Base-by-base conservation (phyloP, 2,329 filamentous ascomycete species). In the Fusarium sp. region DNA sequence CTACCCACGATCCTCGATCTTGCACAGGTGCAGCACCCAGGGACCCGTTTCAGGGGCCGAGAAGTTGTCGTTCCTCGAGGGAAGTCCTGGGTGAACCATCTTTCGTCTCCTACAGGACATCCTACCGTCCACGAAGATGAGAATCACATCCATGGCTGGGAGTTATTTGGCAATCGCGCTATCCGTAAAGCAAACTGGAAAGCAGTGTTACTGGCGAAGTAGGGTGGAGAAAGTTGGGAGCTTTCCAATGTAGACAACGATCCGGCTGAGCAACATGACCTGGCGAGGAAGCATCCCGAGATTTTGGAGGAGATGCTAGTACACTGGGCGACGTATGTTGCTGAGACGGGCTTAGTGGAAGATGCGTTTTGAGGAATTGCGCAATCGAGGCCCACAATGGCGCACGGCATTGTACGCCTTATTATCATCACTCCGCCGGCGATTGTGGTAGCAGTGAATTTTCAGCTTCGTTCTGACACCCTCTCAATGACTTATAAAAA, bases 171-270 rank as follows among this genome's bases (percentile, higher is more conserved):
- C 1, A 84, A 86, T 2, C 62, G 68, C 1, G 89, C 89, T 0
- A 84, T 90, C n/a, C 86, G 89, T 35, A 86, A 85, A 60, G 88
- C 86, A 9, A 84, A 87, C 66, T 90, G 85, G 85, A 91, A 91
- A 76, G 88, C 88, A 6, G 85, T 90, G 22, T 89, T 86, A 24
- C 29, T 64, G n/a, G 33, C 29, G 6, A 37, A 45, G 37, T n/a
- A 22, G 33, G 62, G 62, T 27, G 27, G 37, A 20, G 50, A 35
- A 10, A 31, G n/a, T 8, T 66, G 64, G 64, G 56, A 66, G 64
- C 41, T 66, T 16, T 66, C 20, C 6, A 29, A 66, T 22, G 31
- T 66, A 24, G 43, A 54, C 7, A 18, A 66, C 4, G 63, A 65
- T 29, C 63, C 63, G 24, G 37, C 37, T 24, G 63, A 65, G 50